Evolutionary conservation across 768 basidiomycete genomes (phyloP).

Genomic region (Amylocystis lapponica): DNA sequence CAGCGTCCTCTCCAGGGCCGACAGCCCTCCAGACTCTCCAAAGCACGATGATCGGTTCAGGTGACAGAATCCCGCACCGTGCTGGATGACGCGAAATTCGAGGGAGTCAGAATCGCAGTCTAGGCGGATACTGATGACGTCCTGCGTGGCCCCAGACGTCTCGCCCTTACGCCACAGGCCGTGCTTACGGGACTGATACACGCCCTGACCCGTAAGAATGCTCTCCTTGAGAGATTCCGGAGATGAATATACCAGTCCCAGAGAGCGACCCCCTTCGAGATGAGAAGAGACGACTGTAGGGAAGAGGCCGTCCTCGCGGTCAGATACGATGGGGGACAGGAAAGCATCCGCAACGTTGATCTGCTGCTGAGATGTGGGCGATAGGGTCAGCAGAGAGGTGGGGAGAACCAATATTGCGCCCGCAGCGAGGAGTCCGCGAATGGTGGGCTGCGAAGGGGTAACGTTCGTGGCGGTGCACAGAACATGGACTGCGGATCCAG

Average conservation of each 20-base stretch:
- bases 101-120: conserved; percentile 95
- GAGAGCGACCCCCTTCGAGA: conserved; percentile 58
- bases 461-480: conserved; percentile 38
- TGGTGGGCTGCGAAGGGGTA: conserved; percentile 51
- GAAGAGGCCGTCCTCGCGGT: conserved; percentile 88
- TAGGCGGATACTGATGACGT: conserved; percentile 70
- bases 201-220: conserved; percentile 83
- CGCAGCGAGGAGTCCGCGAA: conserved; percentile 53
- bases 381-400: conserved; percentile 60
- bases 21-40: conserved; percentile 63
- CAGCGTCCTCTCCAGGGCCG: conserved; percentile 77
- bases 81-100: conserved; percentile 85
- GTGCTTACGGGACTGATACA: conserved; percentile 95
- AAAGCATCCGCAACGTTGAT: conserved; percentile 83
- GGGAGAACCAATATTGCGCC: conserved; percentile 69
- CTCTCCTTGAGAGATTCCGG: conserved; percentile 78
- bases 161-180: conserved; percentile 97
- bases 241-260: conserved; percentile 97
- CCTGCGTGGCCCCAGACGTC: conserved; percentile 91
- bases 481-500: conserved; percentile 57
- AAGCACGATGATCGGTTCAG: conserved; percentile 86
- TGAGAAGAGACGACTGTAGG: conserved; percentile 84
- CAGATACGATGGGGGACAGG: conserved; percentile 74
- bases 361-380: conserved; percentile 44
- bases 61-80: conserved; percentile 93